Base-by-base conservation (phyloP, 305 asterid genomes). In the Plantago coronopus region DNA sequence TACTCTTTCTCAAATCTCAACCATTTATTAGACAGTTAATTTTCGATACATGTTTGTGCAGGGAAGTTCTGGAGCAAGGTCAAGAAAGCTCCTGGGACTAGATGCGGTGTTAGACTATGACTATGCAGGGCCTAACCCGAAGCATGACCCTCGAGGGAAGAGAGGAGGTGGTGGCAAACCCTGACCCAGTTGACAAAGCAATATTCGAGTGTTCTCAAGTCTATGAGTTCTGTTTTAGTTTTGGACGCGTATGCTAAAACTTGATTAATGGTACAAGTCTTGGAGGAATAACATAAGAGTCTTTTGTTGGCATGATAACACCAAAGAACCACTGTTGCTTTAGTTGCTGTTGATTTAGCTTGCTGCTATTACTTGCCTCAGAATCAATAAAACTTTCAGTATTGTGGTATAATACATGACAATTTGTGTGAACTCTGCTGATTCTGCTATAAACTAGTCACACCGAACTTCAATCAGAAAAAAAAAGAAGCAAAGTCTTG, bases 101-200 rank as follows among this genome's bases (percentile, higher is more conserved):
- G 63, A 69, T 7, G 37, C 50, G 2, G 67, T 76, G 50, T 66
- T 76, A 22, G 91, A 83, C 75, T 83, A 84, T 20, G 84, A 76
- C 22, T 62, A 78, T 7, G 79, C 88, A 4, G 79, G 83, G 11
- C 69, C 86, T 22, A 84, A 84, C 62, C 76, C 76, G 10, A 81
- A 69, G 75, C 88, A 84, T 58, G 85, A 81, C 15, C 78, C 87
- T 11, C 74, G 77, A 71, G 87, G 86, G 54, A 81, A 40, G 79
- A 79, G 17, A 62, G 81, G 84, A 6, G 72, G 79, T 3, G 63
- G 63, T 3, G 54, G 55, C 59, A 46, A 31, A 50, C 83, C 82
- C 34, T 79, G 61, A 71, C 45, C 60, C 56, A 20, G 34, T 17
- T 57, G 2, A 4, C 48, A 12, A 44, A 16, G 15, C 48, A n/a